Base-by-base conservation (phyloP, 108 stramenopile genomes). In the Fragilariopsis cylindrus region DNA sequence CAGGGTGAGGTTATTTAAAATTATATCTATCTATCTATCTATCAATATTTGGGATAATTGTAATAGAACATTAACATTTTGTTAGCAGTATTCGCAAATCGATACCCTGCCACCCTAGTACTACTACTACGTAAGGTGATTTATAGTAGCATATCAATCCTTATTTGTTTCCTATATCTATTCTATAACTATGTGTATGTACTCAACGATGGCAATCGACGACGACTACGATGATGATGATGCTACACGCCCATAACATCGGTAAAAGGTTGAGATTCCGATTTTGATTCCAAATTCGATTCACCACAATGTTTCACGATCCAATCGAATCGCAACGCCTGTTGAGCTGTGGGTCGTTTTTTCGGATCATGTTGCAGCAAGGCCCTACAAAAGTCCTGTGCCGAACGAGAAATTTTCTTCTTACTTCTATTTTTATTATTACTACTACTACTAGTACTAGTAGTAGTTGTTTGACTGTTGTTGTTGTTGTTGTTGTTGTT, bases 331-430 rank as follows among this genome's bases (percentile, higher is more conserved):
- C 39, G 15, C 57, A 76, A 48, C 13, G 75, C 68, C 54, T 69
- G 44, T 18, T 49, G 56, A 40, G 75, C 75, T n/a, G 75, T 60
- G 3, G 75, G 75, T 60, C 75, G 66, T 62, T 60, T 48, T 15
- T 18, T 6, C n/a, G 67, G 68, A 76, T 76, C 67, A 3, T n/a
- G 42, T 69, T 69, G 52, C 21, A 76, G 46, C 75, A 76, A 49
- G 12, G 43, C 43, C 56, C 30, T 40, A 12, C 67, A 69, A 69
- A 76, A 76, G 5, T 60, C 66, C 19, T 60, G 48, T 8, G 75
- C 75, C 57, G 45, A 43, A 7, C 16, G 11, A 11, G 52, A 69
- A 41, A 42, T 50, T 18, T 54, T 3, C 11, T 44, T 68, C 9
- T 19, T 18, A 15, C 19, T 60, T 53, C 1, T 53, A 12, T 2